Evolutionary conservation across 75 land plant genomes (phyloP), one percentile per base, ranked within the genome.

Genomic region (Selaginella moellendorffii): DNA sequence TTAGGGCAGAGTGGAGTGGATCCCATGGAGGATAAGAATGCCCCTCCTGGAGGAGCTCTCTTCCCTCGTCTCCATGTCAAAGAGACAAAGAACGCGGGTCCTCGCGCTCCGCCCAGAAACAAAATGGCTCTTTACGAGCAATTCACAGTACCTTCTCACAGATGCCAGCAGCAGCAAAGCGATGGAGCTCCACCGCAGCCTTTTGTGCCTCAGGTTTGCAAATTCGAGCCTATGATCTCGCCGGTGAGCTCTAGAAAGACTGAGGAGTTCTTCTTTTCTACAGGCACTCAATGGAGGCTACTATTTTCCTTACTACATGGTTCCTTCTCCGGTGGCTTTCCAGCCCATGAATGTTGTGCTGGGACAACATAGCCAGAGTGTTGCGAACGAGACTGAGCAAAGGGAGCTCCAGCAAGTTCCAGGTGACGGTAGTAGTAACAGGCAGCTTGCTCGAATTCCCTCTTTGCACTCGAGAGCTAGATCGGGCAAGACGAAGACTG

Each of bases 101-200:
- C 97, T 21, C 66, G 88, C 31, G 95, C 95, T 0, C 97, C 97
- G 2, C 97, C 93, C 1, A 79, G 97, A 73, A 87, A 90, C 62
- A 90, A 90, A 80, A 90, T 87, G 93, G 93, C 95, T 51, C 77
- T 90, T n/a, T 90, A 90, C 71, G 97, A 90, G 71, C 97, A 90
- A 72, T 70, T 90, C 9, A 80, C 82, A 31, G 67, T 82, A 25
- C 95, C 95, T 31, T 80, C 97, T 30, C 82, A 82, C 68, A 53
- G 67, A 22, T 76, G 61, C 52, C 27, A 22, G 22, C 63, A 36
- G 46, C 46, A 36, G 14, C 46, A 36, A 36, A 36, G 14, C 5
- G 46, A 5, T 36, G 10, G 14, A 36, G 10, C 46, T 36, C 10
- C 14, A 36, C 46, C 46, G 5, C 46, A 36, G 14, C 10, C 46